These are phyloP conservation scores for Aspergillus ruber DNA, from an alignment of 2,329 filamentous ascomycete species.

Conservation along the genomic window DNA sequence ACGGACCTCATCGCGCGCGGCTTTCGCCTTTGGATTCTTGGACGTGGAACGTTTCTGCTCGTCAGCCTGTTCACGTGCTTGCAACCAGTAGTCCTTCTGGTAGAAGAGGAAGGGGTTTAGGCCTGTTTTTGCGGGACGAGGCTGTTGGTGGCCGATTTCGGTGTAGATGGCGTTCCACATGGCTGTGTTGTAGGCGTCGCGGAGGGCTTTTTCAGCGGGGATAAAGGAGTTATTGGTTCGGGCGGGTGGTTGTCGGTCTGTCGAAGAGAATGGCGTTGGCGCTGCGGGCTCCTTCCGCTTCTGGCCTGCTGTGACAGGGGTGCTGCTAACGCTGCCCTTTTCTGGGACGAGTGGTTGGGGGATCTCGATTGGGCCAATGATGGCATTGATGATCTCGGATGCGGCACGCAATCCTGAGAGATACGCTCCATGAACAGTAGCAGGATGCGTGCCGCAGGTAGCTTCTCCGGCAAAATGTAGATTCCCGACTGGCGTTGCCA, in stretches of 20 bases:
- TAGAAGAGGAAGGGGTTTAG: constrained; percentile 86
- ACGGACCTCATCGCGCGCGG: constrained; percentile 66
- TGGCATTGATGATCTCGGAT: constrained; percentile 71
- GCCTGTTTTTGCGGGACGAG: constrained; percentile 64
- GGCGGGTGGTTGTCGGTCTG: constrained; percentile 2
- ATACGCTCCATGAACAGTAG: constrained; percentile 95
- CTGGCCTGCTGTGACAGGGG: constrained; percentile 15
- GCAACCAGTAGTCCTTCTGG: constrained; percentile 66
- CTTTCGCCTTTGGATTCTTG: constrained; percentile 62
- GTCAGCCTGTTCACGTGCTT: constrained; percentile 61
- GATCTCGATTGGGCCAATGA: constrained; percentile 75
- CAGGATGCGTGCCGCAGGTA: constrained; percentile 90
- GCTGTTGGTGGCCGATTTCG: constrained; percentile 67
- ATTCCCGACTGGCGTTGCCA: constrained; percentile 79
- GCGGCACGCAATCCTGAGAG: constrained; percentile 86
- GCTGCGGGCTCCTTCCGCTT: constrained; percentile 17
- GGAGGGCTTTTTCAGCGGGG: constrained; percentile 22
- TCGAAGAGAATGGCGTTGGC: constrained; percentile 7
- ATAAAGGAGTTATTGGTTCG: constrained; percentile 10
- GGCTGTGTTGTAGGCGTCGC: constrained; percentile 50
- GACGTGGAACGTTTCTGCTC: constrained; percentile 59
- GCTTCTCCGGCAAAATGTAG: constrained; percentile 95
- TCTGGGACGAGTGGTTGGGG: constrained; percentile 66
- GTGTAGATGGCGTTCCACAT: constrained; percentile 52
- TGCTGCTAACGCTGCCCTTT: constrained; percentile 43